A percentile compares a stretch with the other conserved stretches of the same genome.
These are phyloP conservation scores for Microsporum ferrugineum DNA, from an alignment of 2,329 filamentous ascomycete genomes.

Conservation along the genomic window DNA sequence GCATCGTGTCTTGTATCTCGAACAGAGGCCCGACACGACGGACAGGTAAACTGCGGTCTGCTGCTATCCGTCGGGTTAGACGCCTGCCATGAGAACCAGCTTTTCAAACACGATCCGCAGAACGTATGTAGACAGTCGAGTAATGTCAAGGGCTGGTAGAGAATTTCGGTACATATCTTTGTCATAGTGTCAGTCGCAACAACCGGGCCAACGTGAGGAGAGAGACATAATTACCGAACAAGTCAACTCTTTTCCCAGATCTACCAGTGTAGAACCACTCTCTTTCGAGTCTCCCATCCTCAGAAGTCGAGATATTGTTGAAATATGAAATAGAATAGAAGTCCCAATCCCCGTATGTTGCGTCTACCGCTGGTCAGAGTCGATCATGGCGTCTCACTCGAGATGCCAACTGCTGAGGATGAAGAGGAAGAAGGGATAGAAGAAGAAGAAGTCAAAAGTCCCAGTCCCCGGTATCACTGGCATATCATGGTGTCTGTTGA, in stretches of 20 bases:
- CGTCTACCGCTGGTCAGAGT: neutral
- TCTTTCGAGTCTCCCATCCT: neutral
- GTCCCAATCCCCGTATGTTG: neutral
- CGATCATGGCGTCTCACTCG: neutral
- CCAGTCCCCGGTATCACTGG: neutral
- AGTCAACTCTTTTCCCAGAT: conserved; percentile 85
- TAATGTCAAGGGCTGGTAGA: conserved; percentile 80
- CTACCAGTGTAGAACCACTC: conserved; percentile 33
- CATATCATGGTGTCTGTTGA: neutral
- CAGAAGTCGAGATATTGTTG: neutral
- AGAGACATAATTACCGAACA: conserved; percentile 60
- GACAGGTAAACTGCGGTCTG: conserved; percentile 64
- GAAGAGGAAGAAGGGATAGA: neutral
- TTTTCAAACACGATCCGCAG: conserved; percentile 87
- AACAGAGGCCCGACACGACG: conserved; percentile 77
- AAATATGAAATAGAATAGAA: neutral
- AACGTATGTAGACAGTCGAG: conserved; percentile 93
- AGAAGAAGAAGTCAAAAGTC: neutral
- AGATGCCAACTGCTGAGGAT: neutral
- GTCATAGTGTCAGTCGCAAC: neutral
- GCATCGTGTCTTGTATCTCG: conserved; percentile 84
- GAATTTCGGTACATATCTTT: conserved; percentile 91
- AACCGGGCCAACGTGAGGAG: neutral
- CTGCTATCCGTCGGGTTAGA: conserved; percentile 40
- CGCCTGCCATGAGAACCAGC: conserved; percentile 84